Evolutionary conservation across 768 basidiomycete species (phyloP).

Genomic region (Rhizopogon roseolus): DNA sequence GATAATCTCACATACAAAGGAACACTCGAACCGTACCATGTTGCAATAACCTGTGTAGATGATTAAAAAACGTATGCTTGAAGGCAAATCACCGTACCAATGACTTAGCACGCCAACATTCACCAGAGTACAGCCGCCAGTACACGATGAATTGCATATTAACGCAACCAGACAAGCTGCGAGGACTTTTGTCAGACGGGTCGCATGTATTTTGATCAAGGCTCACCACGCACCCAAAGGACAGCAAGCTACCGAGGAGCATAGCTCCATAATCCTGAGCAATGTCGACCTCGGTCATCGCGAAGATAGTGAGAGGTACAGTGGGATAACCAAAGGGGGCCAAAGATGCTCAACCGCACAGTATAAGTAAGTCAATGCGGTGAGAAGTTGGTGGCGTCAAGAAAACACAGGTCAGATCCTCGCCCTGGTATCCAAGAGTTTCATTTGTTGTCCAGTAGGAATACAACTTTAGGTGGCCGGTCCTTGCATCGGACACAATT

Average conservation of each 20-base stretch:
- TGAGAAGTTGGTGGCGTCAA: background rate
- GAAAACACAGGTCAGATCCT: background rate
- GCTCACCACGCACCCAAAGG: conserved; percentile 12
- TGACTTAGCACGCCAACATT: conserved; percentile 12
- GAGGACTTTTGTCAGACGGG: background rate
- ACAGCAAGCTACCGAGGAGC: conserved; percentile 17
- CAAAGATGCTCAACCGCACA: background rate
- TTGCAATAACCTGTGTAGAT: conserved; percentile 12
- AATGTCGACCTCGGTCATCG: conserved; percentile 4
- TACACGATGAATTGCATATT: conserved; percentile 21
- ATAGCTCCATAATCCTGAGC: conserved; percentile 13
- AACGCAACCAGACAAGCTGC: conserved; percentile 22
- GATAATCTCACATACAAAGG: background rate
- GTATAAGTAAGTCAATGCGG: conserved; percentile 2
- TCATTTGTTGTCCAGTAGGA: background rate
- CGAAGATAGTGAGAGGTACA: background rate
- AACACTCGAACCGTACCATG: conserved; percentile 10
- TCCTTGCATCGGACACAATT: background rate
- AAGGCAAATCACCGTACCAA: conserved; percentile 10
- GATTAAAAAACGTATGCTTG: background rate
- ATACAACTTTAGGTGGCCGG: background rate
- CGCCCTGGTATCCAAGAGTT: background rate
- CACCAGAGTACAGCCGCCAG: conserved; percentile 12
- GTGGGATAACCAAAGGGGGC: background rate
- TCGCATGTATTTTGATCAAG: background rate